Conservation (phyloP, 176 grass and related monocot genomes). For the Guadua angustifolia region DNA sequence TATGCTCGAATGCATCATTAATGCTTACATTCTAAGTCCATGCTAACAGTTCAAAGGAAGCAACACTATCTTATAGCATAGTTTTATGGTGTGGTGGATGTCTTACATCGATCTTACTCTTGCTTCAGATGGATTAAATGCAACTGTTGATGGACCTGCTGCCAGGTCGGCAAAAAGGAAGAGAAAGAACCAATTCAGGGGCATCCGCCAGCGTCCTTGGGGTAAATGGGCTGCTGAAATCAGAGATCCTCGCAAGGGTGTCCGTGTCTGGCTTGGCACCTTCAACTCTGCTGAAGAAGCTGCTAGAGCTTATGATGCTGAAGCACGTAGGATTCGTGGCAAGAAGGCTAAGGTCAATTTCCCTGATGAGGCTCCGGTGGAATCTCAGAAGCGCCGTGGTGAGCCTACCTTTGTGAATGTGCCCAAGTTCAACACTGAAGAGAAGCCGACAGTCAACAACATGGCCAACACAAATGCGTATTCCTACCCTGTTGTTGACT, state of each 20-base stretch:
- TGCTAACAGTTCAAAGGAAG: conserved; percentile 6
- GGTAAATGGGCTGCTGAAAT: conserved; percentile 99
- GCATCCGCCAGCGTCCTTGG: conserved; percentile 90
- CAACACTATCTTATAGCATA: background rate
- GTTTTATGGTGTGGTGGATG: background rate
- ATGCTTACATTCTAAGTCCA: background rate
- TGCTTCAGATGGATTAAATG: conserved; percentile 45
- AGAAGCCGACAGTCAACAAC: conserved; percentile 41
- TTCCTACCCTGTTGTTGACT: conserved; percentile 41
- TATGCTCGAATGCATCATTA: background rate
- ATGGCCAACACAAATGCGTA: conserved; percentile 36
- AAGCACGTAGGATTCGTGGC: conserved; percentile 89
- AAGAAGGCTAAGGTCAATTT: conserved; percentile 99
- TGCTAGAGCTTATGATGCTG: conserved; percentile 85
- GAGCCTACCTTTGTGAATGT: conserved; percentile 27
- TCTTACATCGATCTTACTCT: conserved; percentile 32
- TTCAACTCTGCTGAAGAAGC: conserved; percentile 95
- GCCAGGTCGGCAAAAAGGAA: conserved; percentile 57
- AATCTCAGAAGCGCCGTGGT: conserved; percentile 31
- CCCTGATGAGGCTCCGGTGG: conserved; percentile 52
- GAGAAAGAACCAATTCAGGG: conserved; percentile 88
- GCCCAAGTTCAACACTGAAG: conserved; percentile 18
- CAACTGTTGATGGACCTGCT: conserved; percentile 37
- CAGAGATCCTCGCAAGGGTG: conserved; percentile 88
- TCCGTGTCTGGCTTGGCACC: conserved; percentile 95